Percentiles rank a stretch among this genome's conserved stretches.
These are phyloP conservation scores for Beauveria asiatica DNA, from an alignment of 2,329 filamentous ascomycete genomes.

Conservation along the genomic window DNA sequence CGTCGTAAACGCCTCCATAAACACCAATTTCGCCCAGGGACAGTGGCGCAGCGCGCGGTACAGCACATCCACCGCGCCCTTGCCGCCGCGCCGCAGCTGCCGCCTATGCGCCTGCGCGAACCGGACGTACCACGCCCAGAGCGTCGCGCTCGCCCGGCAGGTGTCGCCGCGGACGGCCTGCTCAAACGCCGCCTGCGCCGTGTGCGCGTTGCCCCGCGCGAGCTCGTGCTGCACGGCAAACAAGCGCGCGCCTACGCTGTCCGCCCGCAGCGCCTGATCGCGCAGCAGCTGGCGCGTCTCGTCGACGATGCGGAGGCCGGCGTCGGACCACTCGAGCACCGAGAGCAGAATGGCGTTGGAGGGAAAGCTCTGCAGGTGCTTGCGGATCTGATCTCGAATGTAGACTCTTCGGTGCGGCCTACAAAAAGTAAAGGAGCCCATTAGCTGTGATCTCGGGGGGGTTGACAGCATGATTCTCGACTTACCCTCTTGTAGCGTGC, in stretches of 20 bases:
- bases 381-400: slow-evolving; percentile 52
- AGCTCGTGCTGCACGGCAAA: slow-evolving; percentile 47
- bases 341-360: slow-evolving; percentile 68
- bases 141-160: slow-evolving; percentile 29
- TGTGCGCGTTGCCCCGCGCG: slow-evolving; percentile 38
- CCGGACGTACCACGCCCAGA: slow-evolving; percentile 44
- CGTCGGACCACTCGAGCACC: slow-evolving; percentile 66
- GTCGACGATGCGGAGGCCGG: slow-evolving; percentile 64
- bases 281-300: slow-evolving; percentile 61
- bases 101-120: slow-evolving; percentile 34
- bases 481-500: slow-evolving; percentile 52
- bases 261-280: slow-evolving; percentile 38
- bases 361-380: slow-evolving; percentile 58
- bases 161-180: slow-evolving; percentile 35
- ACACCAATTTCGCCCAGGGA: slow-evolving; percentile 40
- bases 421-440: slow-evolving; percentile 19
- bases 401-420: slow-evolving; percentile 60
- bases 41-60: slow-evolving; percentile 39
- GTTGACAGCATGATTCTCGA: not conserved
- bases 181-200: slow-evolving; percentile 43
- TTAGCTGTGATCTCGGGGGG: not conserved
- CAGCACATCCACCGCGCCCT: slow-evolving; percentile 36
- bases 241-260: slow-evolving; percentile 35
- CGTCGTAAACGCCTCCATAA: slow-evolving; percentile 44
- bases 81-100: slow-evolving; percentile 18